Evolutionary conservation across 306 rosid genomes (phyloP), one percentile per base, ranked within the genome.

Genomic region (Cucurbita moschata): DNA sequence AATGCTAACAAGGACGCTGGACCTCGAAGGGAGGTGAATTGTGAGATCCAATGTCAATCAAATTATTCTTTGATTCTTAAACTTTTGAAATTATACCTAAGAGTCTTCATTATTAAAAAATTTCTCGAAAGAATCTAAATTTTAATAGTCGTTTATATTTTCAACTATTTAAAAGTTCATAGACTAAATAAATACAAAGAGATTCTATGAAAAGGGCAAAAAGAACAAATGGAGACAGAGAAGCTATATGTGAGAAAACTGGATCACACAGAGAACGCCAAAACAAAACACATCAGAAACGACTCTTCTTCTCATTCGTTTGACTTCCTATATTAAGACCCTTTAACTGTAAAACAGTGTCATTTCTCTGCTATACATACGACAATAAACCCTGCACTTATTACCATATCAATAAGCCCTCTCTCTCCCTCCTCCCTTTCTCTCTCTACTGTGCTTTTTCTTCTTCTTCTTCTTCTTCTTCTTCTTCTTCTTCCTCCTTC

Each of bases 291-390:
- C 37, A 40, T 65, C 73, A 49, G 63, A 55, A 26, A 26, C 10
- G 37, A 77, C 80, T 83, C 85, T 79, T 84, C 74, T 71, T 82
- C 79, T 80, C 79, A 61, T 75, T 85, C 4, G 30, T 37, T 65
- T 65, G 86, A 74, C 81, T 75, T 80, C 81, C 85, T 78, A 69
- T 85, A 90, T 84, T 86, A 86, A 77, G 96, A 85, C 96, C 82
- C 80, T 83, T 81, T 83, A 94, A 90, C 96, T 87, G 82, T 76
- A 86, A 85, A 75, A 81, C 76, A 85, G 83, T 79, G 86, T 59
- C 70, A 64, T 78, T 71, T 79, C 57, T 64, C 77, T 79, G 77
- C 84, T 77, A 82, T 75, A 51, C 76, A 85, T 78, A 87, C 69
- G 79, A 79, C 72, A 64, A 23, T 37, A 9, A 42, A 30, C 63